Conservation (phyloP, 495 filamentous ascomycete species). For the Venustampulla echinocandica region DNA sequence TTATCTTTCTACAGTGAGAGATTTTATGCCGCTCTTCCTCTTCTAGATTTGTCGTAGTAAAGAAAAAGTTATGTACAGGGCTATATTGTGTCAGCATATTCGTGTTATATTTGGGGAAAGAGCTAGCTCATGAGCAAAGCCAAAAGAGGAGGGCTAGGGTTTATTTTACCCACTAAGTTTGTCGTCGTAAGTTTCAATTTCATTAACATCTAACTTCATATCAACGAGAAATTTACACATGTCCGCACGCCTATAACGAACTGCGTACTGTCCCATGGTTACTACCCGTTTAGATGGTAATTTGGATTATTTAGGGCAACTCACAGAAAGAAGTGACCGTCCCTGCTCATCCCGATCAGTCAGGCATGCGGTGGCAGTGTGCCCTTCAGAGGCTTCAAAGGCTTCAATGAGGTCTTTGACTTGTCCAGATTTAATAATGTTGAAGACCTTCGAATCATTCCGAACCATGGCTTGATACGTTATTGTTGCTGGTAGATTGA, state of each 20-base stretch:
- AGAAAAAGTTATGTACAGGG: neutral
- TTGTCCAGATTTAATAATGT: slow-evolving; percentile 1
- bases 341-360: slow-evolving; percentile 11
- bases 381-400: slow-evolving; percentile 3
- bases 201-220: slow-evolving; percentile 4
- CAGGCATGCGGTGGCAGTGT: too few relatives aligned
- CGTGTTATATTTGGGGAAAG: neutral
- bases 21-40: neutral
- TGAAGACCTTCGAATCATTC: slow-evolving; percentile 6
- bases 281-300: neutral
- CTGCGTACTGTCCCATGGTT: slow-evolving; percentile 8
- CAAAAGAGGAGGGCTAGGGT: neutral
- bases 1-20: slow-evolving; percentile 5
- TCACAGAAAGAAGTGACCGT: slow-evolving; percentile 9
- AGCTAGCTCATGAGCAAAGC: neutral
- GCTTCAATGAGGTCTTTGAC: neutral
- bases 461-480: slow-evolving; percentile 6
- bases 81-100: slow-evolving; percentile 3
- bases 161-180: slow-evolving; percentile 5
- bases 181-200: neutral
- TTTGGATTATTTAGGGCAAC: neutral
- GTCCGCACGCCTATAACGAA: neutral
- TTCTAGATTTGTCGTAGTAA: neutral
- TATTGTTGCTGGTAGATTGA: slow-evolving; percentile 1
- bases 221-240: slow-evolving; percentile 10